phyloP scores from a whole-genome alignment of 345 rosid species.

The Linum usitatissimum region DNA sequence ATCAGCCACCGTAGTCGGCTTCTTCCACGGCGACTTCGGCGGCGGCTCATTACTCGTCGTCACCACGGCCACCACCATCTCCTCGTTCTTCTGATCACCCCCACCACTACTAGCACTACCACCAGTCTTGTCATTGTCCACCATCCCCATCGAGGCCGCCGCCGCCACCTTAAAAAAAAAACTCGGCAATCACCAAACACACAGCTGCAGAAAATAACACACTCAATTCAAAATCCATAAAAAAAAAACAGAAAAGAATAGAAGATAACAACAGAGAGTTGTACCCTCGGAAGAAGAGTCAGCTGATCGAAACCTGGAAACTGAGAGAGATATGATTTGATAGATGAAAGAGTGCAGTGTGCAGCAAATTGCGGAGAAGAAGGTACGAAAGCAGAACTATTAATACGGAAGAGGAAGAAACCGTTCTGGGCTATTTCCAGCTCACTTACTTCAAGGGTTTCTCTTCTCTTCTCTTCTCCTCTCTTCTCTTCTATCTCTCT shows the following conservation, averaged over 20 bases:
- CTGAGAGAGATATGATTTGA: too few relatives aligned
- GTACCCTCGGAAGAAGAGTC: not conserved
- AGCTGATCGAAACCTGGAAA: not conserved
- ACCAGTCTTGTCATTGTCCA: slow-evolving; percentile 33
- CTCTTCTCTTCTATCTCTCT: too few relatives aligned
- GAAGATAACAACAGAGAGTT: too few relatives aligned
- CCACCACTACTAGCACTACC: slow-evolving; percentile 14
- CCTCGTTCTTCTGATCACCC: slow-evolving; percentile 37
- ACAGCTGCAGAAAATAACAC: not conserved
- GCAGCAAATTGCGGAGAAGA: too few relatives aligned
- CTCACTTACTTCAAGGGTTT: too few relatives aligned
- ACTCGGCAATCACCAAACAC: not conserved
- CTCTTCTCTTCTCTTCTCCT: too few relatives aligned
- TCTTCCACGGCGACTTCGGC: slow-evolving; percentile 77
- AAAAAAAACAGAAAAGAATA: not conserved
- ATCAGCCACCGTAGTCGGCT: slow-evolving; percentile 34
- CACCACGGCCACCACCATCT: slow-evolving; percentile 3
- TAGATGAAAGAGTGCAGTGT: too few relatives aligned
- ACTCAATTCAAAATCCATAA: not conserved
- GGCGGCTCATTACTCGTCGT: not conserved
- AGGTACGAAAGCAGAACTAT: too few relatives aligned
- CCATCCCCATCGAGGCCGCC: slow-evolving; percentile 30
- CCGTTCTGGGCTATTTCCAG: too few relatives aligned
- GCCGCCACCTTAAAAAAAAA: not conserved
- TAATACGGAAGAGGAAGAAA: too few relatives aligned